Evolutionary conservation across 305 asterid species (phyloP), one percentile per base, ranked within the genome.

Genomic region (Petunia hybrid): DNA sequence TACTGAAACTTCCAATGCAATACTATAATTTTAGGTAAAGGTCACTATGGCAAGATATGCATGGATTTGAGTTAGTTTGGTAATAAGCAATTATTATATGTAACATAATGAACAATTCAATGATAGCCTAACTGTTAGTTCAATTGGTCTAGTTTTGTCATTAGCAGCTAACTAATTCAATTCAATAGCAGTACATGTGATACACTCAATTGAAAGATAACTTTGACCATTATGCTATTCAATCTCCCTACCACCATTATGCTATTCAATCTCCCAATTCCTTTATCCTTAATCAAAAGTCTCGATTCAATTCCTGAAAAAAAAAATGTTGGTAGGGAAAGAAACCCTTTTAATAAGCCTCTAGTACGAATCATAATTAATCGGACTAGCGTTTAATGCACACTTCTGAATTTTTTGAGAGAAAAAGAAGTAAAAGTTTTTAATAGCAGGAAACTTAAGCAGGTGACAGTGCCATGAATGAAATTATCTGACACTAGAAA

Each of bases 11-110:
- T 35, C 3, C 13, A 5, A 35, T 48, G 78, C 62, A 71, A 48
- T 71, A 22, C 31, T 22, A 48, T 31, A 48, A 71, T 48, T 5
- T 73, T 73, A 48, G 78, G 78, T 73, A 48, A 48, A 73, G 78
- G 78, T 48, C 78, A 35, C 40, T 41, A 35, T 51, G 78, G 78
- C 13, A 51, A 73, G 62, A 48, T 16, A 73, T 73, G n/a, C 62
- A 73, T 12, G 78, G 22, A 73, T 73, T 73, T 73, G 45, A 48
- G 1, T 5, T 48, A 48, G 78, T 48, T 71, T 48, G 78, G 78
- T 48, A 71, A 3, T 48, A 71, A 71, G 6, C 62, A 71, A 71
- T 71, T 41, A 42, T 22, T 71, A 48, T 46, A 70, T 10, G 48
- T 6, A 66, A 66, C 51, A 40, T 66, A 40, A 66, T 66, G 62